Evolutionary conservation across 129 eudicot genomes (phyloP).

Genomic region (Flaveria linearis): DNA sequence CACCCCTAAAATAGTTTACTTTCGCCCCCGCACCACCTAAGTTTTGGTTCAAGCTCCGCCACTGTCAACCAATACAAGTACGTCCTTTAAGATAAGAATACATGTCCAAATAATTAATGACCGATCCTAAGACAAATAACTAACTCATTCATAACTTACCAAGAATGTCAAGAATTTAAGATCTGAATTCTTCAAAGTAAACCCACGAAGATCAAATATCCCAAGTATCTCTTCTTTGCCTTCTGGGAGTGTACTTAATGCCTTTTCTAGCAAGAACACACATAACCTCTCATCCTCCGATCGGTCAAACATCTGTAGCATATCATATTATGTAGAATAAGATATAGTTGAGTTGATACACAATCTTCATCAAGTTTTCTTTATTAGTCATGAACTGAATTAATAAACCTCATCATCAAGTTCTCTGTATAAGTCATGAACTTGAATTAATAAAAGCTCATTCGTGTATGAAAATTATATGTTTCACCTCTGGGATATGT

Average conservation of each 20-base stretch:
- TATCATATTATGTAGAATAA: constrained; percentile 5
- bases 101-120: background rate
- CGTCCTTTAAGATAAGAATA: background rate
- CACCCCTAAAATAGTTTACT: no score
- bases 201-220: constrained; percentile 76
- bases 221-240: constrained; percentile 74
- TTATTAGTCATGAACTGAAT: background rate
- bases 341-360: background rate
- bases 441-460: background rate
- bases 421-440: background rate
- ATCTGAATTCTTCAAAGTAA: constrained; percentile 69
- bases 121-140: constrained; percentile 10
- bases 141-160: constrained; percentile 46
- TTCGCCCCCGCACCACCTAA: no score
- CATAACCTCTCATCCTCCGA: constrained; percentile 76
- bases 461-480: background rate
- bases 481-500: constrained; percentile 69
- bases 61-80: background rate
- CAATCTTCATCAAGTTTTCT: background rate
- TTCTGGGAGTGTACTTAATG: constrained; percentile 71
- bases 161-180: constrained; percentile 76
- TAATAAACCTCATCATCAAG: no score
- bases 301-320: constrained; percentile 46
- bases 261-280: constrained; percentile 78
- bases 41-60: no score